A percentile compares a stretch with the other conserved stretches of the same genome.
Evolutionary conservation across 2,329 filamentous ascomycete genomes (phyloP).

Genomic region (Mollisiaceae sp.): DNA sequence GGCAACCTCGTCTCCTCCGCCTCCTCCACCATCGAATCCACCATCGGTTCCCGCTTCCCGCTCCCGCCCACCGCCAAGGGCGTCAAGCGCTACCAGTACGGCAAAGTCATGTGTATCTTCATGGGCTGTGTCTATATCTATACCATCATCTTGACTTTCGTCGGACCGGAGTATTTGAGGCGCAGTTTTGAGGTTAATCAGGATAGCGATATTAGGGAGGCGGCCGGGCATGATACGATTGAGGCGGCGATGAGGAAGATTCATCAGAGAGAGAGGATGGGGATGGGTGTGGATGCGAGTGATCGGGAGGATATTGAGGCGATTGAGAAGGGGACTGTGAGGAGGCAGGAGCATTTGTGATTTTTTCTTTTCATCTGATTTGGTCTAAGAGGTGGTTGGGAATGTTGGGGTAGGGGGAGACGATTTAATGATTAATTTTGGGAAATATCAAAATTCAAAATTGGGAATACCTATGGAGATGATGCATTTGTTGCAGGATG

Average conservation of each 20-base stretch:
- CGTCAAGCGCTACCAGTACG: conserved; percentile 69
- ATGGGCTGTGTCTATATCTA: conserved; percentile 60
- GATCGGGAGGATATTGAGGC: conserved; percentile 29
- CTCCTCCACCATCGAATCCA: conserved; percentile 78
- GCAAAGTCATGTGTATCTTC: conserved; percentile 87
- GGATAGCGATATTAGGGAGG: conserved; percentile 52
- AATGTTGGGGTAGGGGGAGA: too few relatives aligned
- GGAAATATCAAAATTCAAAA: too few relatives aligned
- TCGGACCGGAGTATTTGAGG: conserved; percentile 55
- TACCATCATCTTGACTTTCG: conserved; percentile 29
- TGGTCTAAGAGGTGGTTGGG: neutral
- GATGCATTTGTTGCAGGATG: too few relatives aligned
- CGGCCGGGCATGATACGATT: conserved; percentile 44
- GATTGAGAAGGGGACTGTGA: conserved; percentile 14
- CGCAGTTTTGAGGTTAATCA: conserved; percentile 52
- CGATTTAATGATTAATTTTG: too few relatives aligned
- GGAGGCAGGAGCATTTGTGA: neutral
- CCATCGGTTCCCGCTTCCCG: conserved; percentile 75
- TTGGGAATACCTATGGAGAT: too few relatives aligned
- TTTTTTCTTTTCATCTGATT: neutral
- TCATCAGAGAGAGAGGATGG: conserved; percentile 23
- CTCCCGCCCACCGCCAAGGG: conserved; percentile 58
- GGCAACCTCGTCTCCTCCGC: conserved; percentile 78
- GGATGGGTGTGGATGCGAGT: conserved; percentile 24
- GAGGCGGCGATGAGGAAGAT: conserved; percentile 37